Percentiles rank a stretch among this genome's conserved stretches.
These are phyloP conservation scores for Candida manassasensis DNA, from an alignment of 805 yeast genomes.

Conservation along the genomic window DNA sequence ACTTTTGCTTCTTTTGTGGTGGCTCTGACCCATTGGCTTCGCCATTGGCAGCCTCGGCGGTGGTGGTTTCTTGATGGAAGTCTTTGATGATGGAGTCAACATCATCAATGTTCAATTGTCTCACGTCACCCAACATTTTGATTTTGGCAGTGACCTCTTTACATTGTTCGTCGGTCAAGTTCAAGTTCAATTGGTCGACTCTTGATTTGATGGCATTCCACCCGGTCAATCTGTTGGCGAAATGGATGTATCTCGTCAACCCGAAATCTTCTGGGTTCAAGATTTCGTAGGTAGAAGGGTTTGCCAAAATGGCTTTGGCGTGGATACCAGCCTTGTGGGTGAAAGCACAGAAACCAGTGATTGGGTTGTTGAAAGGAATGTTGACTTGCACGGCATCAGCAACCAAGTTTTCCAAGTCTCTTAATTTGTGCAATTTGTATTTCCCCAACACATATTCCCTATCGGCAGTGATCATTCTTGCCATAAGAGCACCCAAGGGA, in stretches of 20 bases:
- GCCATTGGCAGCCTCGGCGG: slow-evolving; percentile 27
- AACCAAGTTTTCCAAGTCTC: slow-evolving; percentile 55
- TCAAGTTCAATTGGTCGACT: slow-evolving; percentile 55
- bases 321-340: slow-evolving; percentile 64
- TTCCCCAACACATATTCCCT: slow-evolving; percentile 55
- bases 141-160: slow-evolving; percentile 53
- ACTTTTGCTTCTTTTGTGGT: slow-evolving; percentile 35
- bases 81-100: slow-evolving; percentile 57
- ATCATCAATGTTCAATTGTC: slow-evolving; percentile 56
- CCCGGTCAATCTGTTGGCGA: slow-evolving; percentile 58
- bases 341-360: slow-evolving; percentile 61
- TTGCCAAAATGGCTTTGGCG: slow-evolving; percentile 58
- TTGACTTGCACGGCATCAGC: slow-evolving; percentile 58
- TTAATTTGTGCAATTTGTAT: slow-evolving; percentile 50
- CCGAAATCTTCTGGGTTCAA: slow-evolving; percentile 56
- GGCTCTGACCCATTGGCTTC: slow-evolving; percentile 25
- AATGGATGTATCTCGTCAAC: slow-evolving; percentile 56
- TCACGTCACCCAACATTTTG: slow-evolving; percentile 54
- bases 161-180: slow-evolving; percentile 52
- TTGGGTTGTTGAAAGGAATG: slow-evolving; percentile 59
- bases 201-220: slow-evolving; percentile 62
- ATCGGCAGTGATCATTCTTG: slow-evolving; percentile 59
- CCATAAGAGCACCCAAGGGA: slow-evolving; percentile 59
- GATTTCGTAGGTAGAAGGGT: slow-evolving; percentile 60
- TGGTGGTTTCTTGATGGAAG: slow-evolving; percentile 40